A percentile compares a stretch with the other conserved stretches of the same genome.
Evolutionary conservation across 371 early-diverging fungal genomes (phyloP).

Genomic region (Mucor ambiguus): DNA sequence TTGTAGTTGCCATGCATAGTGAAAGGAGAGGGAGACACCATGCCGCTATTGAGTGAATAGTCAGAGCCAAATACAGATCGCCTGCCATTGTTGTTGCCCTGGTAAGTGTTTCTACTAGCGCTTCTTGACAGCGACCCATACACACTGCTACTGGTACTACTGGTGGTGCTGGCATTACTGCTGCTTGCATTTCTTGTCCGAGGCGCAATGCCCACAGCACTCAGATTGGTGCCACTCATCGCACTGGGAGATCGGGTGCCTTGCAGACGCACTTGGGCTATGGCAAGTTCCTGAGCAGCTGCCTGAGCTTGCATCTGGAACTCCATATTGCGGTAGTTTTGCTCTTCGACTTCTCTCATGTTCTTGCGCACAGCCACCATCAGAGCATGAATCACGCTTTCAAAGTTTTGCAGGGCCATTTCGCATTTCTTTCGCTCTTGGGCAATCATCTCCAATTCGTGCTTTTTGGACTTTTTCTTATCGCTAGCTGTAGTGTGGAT

Average conservation of each 20-base stretch:
- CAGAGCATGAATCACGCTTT: constrained; percentile 29
- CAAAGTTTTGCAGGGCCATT: constrained; percentile 24
- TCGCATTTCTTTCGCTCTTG: constrained; percentile 37
- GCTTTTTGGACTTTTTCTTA: constrained; percentile 25
- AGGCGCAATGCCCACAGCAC: constrained; percentile 7
- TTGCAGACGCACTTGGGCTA: constrained; percentile 33
- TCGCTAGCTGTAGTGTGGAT: constrained; percentile 38
- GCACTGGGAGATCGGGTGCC: constrained; percentile 5
- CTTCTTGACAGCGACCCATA: neutral
- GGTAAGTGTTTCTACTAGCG: neutral
- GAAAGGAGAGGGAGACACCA: neutral
- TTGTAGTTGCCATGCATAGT: neutral
- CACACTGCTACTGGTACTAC: constrained; percentile 20
- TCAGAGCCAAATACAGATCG: neutral
- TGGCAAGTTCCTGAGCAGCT: constrained; percentile 34
- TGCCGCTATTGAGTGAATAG: neutral
- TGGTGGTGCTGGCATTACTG: constrained; percentile 20
- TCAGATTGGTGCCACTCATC: constrained; percentile 5
- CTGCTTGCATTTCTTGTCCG: constrained; percentile 12
- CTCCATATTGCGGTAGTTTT: constrained; percentile 20
- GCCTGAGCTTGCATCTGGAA: constrained; percentile 30
- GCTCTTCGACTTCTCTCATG: constrained; percentile 21
- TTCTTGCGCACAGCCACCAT: constrained; percentile 30
- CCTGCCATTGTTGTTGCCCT: neutral
- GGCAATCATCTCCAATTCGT: constrained; percentile 33